Evolutionary conservation across 2,329 filamentous ascomycete species (phyloP), one percentile per base, ranked within the genome.

Genomic region (Plenodomus biglobosus): DNA sequence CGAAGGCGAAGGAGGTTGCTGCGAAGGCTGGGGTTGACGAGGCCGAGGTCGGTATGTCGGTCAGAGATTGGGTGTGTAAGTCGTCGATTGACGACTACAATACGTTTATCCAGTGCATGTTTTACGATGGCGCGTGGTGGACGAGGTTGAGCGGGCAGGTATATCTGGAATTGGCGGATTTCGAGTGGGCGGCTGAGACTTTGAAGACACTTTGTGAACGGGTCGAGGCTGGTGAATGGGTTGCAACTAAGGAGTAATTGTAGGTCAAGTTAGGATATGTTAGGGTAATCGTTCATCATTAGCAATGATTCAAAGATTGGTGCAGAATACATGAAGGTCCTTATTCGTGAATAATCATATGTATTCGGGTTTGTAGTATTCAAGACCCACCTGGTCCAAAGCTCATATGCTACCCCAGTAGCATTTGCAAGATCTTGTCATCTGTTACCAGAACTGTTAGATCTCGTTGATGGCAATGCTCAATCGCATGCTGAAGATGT

Each of bases 141-240:
- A 77, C 80, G 0, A 76, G 92, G 40, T 64, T 95, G 40, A 91
- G 87, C 65, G 89, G 83, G 13, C 91, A 96, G 76, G 80, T 94
- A 0, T 97, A 94, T 67, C 73, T 96, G n/a, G 89, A 90, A 20
- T 68, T 86, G 55, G 78, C 78, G 11, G 91, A 96, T 70, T 96
- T 94, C 64, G 82, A 86, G 66, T 88, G 82, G 81, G 79, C 80
- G 3, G 88, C 79, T 0, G 65, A 76, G 42, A 74, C 80, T 8
- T 69, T 94, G 61, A 80, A 81, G 65, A 73, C 76, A 27, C 58
- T 88, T 4, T 84, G 80, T 61, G 75, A 75, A 36, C 72, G 78
- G 56, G 78, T 80, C 24, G 73, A 72, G 37, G 73, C 69, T 39
- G 76, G 75, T 4, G 78, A 79, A 49, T 71, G 64, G 63, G 40